These are phyloP conservation scores for Arthrobotrys musiformis DNA, from an alignment of 2,329 filamentous ascomycete species.

Conservation along the genomic window DNA sequence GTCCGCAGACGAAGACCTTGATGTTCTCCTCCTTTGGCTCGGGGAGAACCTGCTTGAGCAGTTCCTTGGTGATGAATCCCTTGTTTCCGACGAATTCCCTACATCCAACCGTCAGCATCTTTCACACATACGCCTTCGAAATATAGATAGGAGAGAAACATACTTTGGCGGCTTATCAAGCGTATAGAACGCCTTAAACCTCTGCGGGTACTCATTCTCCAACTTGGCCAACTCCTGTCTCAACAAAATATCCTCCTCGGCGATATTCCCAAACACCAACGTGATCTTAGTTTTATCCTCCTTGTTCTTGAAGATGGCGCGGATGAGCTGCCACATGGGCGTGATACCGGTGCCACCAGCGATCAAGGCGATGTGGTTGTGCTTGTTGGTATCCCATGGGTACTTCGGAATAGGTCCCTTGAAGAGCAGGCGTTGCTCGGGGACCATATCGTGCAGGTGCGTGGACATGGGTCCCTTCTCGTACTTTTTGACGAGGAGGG, in stretches of 20 bases:
- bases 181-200: constrained; percentile 94
- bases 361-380: constrained; percentile 84
- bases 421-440: constrained; percentile 85
- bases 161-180: constrained; percentile 82
- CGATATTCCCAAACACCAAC: constrained; percentile 89
- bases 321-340: constrained; percentile 95
- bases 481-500: constrained; percentile 93
- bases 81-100: constrained; percentile 76
- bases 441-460: constrained; percentile 83
- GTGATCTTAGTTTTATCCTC: constrained; percentile 98
- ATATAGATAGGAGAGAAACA: constrained; percentile 18
- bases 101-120: neutral
- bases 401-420: constrained; percentile 98
- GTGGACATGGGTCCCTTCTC: constrained; percentile 89
- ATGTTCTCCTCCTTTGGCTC: constrained; percentile 91
- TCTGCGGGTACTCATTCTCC: constrained; percentile 93
- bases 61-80: constrained; percentile 87
- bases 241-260: constrained; percentile 89
- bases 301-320: constrained; percentile 87
- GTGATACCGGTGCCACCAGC: constrained; percentile 98
- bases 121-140: neutral
- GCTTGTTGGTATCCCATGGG: constrained; percentile 84
- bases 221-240: constrained; percentile 85
- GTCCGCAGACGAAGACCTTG: constrained; percentile 88
- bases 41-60: constrained; percentile 92